These are phyloP conservation scores for Hypoxylon sp. DNA, from an alignment of 2,329 filamentous ascomycete genomes.

Conservation along the genomic window DNA sequence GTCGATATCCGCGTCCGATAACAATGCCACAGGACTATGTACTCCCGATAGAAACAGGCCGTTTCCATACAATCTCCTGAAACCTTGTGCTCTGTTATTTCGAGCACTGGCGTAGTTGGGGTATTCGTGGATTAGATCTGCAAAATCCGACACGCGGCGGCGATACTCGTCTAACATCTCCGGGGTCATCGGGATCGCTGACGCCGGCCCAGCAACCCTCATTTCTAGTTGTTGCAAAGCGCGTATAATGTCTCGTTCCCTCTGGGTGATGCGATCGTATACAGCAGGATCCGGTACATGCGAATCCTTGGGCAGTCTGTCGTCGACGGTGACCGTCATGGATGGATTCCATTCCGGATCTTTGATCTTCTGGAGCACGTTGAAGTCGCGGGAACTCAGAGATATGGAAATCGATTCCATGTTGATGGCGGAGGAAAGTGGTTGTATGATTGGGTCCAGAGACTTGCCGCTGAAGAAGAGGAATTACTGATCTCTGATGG, in stretches of 20 bases:
- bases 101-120: conserved; percentile 75
- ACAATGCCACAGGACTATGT: conserved; percentile 51
- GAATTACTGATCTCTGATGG: background rate
- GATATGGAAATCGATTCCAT: conserved; percentile 58
- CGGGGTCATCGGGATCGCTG: conserved; percentile 47
- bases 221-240: conserved; percentile 64
- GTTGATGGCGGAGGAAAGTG: background rate
- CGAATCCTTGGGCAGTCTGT: conserved; percentile 64
- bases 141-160: conserved; percentile 58
- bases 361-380: conserved; percentile 71
- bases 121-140: conserved; percentile 62
- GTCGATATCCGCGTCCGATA: conserved; percentile 50
- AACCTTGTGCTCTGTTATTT: conserved; percentile 77
- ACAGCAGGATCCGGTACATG: conserved; percentile 58
- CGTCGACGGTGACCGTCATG: conserved; percentile 61
- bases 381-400: conserved; percentile 66
- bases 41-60: conserved; percentile 57
- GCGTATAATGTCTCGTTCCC: conserved; percentile 62
- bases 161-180: conserved; percentile 57
- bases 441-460: background rate
- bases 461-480: background rate
- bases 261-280: conserved; percentile 60
- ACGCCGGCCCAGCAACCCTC: conserved; percentile 59
- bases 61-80: conserved; percentile 69
- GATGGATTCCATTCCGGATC: conserved; percentile 70